Base-by-base conservation (phyloP, 2,329 filamentous ascomycete species). In the Colletotrichum truncatum region DNA sequence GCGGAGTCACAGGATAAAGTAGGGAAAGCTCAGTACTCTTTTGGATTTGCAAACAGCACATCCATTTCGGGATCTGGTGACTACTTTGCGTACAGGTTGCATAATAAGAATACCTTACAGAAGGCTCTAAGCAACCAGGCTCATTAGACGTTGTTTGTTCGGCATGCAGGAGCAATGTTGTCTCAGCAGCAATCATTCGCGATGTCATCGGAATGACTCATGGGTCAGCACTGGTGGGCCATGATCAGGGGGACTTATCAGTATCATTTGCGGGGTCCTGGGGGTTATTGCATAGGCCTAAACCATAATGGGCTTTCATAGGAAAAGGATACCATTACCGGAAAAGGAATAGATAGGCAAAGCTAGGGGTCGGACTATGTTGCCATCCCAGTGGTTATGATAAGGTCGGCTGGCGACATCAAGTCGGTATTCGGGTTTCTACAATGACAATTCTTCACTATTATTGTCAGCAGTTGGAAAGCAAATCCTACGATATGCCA, bases 21-120 rank as follows among this genome's bases (percentile, higher is more conserved):
- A 12, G 16, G 6, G 6, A 34, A 1, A 18, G 7, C 21, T 6
- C 26, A 51, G 4, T 45, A 62, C 59, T 25, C 52, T 25, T 41
- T 62, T 62, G 10, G 32, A 62, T n/a, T 57, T 62, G 52, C 58
- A 62, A 6, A 62, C 58, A 21, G 58, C 51, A 39, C 58, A 62
- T 30, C 51, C 58, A 32, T 62, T 57, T 10, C 58, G 58, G 14
- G 51, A 62, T 45, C 41, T 30, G 4, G 58, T 56, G 32, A 57
- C 57, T 5, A 54, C 48, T 38, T 48, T 62, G 16, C 52, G 58
- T 16, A 23, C 8, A 11, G 57, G 34, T 11, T 36, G 28, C 48
- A 26, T 48, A 34, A 52, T 34, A 1, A 14, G 18, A 11, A 45
- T 11, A 8, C 14, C 39, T 4, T 32, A 26, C 4, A 3, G 9